Base-by-base conservation (phyloP, 2,329 filamentous ascomycete species). In the Gnomoniopsis smithogilvyi region DNA sequence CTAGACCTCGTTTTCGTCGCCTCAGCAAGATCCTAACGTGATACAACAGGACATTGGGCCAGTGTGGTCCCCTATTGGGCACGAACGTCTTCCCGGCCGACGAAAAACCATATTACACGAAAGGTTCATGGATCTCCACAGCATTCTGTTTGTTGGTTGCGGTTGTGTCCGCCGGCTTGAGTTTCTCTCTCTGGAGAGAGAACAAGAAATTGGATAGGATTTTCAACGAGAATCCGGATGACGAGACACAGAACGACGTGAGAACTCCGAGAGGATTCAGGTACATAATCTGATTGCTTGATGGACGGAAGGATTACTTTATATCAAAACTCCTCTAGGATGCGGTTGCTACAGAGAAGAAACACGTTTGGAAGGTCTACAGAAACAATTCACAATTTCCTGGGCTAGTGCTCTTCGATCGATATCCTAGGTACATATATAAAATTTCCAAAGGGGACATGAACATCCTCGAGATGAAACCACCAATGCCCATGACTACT, bases 81-180 rank as follows among this genome's bases (percentile, higher is more conserved):
- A 72, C 69, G 2, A 71, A 71, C 46, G 60, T 72, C 41, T 73
- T 73, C 41, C 72, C 72, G 4, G 62, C 67, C 1, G 66, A 36
- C 46, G 69, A 75, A 15, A 65, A 59, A 11, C 73, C 72, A 0
- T 71, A 70, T 52, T 74, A 72, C 52, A 64, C 66, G 3, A 71
- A 70, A 34, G 72, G 72, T 7, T 54, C 51, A 14, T 59, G 51
- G 56, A 59, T 59, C n/a, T 59, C 56, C 1, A 59, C 52, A 14
- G 56, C 51, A 1, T 59, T 54, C n/a, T 59, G 56, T 45, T 33
- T 59, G 36, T 17, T 59, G 21, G 56, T 59, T 14, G 34, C 26
- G 6, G 51, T 55, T 7, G 47, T 59, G 14, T 54, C 56, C 11
- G 56, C 56, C 7, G 47, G 43, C 6, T 33, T 59, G 43, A 59